phyloP scores from a whole-genome alignment of 176 grass and related monocot genomes.

The Aegilops bicornis region DNA sequence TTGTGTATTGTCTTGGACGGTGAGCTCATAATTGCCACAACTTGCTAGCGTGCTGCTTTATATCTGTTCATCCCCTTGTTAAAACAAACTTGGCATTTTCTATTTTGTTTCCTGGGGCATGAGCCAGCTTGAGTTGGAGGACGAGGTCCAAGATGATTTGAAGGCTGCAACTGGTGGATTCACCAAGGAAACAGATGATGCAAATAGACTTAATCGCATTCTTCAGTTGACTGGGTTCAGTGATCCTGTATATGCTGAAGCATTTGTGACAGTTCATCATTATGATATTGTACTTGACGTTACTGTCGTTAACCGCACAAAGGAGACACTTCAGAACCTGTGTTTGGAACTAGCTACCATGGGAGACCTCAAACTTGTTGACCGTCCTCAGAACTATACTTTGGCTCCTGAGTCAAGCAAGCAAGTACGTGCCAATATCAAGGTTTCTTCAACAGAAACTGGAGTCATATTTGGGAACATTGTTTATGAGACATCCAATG shows the following conservation, averaged over 20 bases:
- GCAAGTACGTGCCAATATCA: slow-evolving; percentile 61
- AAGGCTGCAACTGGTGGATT: slow-evolving; percentile 66
- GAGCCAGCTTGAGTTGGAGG: slow-evolving; percentile 67
- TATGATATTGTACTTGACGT: slow-evolving; percentile 68
- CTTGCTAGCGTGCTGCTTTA: not conserved
- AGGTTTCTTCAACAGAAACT: slow-evolving; percentile 63
- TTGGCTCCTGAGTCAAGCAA: slow-evolving; percentile 58
- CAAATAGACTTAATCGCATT: slow-evolving; percentile 48
- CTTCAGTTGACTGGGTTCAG: slow-evolving; percentile 65
- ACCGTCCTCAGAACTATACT: slow-evolving; percentile 63
- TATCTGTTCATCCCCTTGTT: not conserved
- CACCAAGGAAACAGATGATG: slow-evolving; percentile 49
- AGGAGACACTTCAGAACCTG: slow-evolving; percentile 63
- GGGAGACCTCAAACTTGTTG: slow-evolving; percentile 66
- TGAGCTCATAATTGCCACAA: no score
- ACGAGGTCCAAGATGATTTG: slow-evolving; percentile 62
- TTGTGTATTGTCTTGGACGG: no score
- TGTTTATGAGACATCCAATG: slow-evolving; percentile 66
- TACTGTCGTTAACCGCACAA: slow-evolving; percentile 63
- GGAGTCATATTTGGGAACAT: slow-evolving; percentile 72
- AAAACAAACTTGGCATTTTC: not conserved
- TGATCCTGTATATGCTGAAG: slow-evolving; percentile 68
- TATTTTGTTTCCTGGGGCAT: slow-evolving; percentile 47
- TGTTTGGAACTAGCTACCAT: slow-evolving; percentile 66
- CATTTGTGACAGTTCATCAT: slow-evolving; percentile 63